phyloP scores from a whole-genome alignment of 2,329 filamentous ascomycete species.

The Ramularia collo-cygni region DNA sequence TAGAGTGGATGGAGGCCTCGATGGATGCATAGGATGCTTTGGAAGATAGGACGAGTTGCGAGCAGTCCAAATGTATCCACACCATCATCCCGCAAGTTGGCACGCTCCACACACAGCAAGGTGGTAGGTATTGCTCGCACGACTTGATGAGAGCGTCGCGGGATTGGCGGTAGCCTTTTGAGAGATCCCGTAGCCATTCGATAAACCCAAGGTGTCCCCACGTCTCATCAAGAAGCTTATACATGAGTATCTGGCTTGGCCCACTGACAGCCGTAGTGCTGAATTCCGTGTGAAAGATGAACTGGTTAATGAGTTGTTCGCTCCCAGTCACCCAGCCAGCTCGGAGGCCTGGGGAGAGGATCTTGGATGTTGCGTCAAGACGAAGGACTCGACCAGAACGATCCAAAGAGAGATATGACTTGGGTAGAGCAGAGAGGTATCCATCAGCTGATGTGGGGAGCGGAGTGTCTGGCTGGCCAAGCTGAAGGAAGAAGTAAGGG shows the following conservation, averaged over 20 bases:
- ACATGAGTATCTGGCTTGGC: constrained; percentile 27
- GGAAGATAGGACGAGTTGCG: not conserved
- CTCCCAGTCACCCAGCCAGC: constrained; percentile 29
- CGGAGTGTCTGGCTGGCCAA: not conserved
- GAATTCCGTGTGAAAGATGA: constrained; percentile 22
- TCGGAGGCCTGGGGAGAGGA: constrained; percentile 28
- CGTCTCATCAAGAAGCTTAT: constrained; percentile 26
- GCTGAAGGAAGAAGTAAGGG: constrained; percentile 27
- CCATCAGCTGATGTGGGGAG: constrained; percentile 1
- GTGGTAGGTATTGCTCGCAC: constrained; percentile 23
- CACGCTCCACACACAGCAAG: constrained; percentile 17
- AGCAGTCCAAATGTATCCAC: constrained; percentile 13
- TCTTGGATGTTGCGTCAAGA: constrained; percentile 29
- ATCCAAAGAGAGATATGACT: constrained; percentile 33
- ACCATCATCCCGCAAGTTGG: constrained; percentile 25
- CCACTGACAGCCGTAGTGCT: constrained; percentile 21
- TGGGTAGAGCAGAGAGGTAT: constrained; percentile 13
- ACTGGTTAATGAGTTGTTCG: constrained; percentile 24
- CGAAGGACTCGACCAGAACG: constrained; percentile 28
- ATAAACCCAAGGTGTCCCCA: constrained; percentile 30
- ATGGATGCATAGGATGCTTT: constrained; percentile 5
- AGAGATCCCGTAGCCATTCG: constrained; percentile 24
- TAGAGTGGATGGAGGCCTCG: constrained; percentile 17
- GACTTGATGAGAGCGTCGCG: constrained; percentile 23
- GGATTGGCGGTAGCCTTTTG: constrained; percentile 19